These are phyloP conservation scores for Thalassiosira hispida DNA, from an alignment of 352 stramenopile species.

Conservation along the genomic window DNA sequence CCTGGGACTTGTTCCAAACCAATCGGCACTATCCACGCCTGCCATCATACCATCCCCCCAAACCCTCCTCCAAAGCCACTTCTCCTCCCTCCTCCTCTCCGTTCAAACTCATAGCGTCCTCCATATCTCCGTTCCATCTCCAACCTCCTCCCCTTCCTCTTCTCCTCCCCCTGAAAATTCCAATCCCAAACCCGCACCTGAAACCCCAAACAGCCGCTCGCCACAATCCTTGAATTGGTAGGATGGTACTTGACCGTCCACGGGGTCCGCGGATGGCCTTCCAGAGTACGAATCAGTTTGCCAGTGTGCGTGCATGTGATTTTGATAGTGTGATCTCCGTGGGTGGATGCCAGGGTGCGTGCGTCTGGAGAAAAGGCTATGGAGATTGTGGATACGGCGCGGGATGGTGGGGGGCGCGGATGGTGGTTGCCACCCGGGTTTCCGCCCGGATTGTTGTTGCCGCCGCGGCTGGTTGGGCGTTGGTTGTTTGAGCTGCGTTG, in stretches of 20 bases:
- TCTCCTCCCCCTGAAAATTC: conserved; percentile 41
- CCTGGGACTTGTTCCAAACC: background rate
- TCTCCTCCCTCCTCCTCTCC: conserved; percentile 31
- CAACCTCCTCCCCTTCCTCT: conserved; percentile 10
- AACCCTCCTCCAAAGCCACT: background rate
- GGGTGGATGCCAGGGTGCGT: conserved; percentile 93
- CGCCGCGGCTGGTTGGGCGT: background rate
- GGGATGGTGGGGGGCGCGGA: background rate
- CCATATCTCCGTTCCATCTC: conserved; percentile 18
- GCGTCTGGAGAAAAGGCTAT: conserved; percentile 79
- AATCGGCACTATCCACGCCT: background rate
- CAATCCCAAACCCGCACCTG: conserved; percentile 91
- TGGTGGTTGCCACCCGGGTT: conserved; percentile 10
- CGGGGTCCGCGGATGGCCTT: conserved; percentile 88
- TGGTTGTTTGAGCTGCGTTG: background rate
- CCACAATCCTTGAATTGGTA: conserved; percentile 91
- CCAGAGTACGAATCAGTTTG: conserved; percentile 75
- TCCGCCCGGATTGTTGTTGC: background rate
- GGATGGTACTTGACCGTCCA: conserved; percentile 99
- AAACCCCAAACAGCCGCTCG: conserved; percentile 95
- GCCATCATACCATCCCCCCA: background rate
- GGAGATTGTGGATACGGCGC: conserved; percentile 80
- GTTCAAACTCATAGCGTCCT: conserved; percentile 30
- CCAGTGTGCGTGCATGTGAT: conserved; percentile 93
- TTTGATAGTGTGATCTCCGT: conserved; percentile 98